phyloP scores from a whole-genome alignment of 2,329 filamentous ascomycete species.

The Paecilomyces variotii region DNA sequence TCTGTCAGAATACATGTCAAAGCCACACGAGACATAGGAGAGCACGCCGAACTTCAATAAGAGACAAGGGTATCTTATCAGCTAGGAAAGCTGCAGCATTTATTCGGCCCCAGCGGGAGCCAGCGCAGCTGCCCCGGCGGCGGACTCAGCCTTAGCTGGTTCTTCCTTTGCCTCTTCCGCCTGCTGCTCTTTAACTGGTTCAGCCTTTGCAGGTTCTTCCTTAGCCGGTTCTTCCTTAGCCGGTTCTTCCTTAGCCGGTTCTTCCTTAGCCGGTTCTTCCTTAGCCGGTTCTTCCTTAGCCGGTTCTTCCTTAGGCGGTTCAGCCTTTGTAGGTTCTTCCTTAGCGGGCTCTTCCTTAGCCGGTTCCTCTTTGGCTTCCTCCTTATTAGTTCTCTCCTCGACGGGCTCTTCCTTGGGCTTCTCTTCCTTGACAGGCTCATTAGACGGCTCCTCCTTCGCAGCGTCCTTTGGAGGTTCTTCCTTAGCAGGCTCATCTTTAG shows the following conservation, averaged over 20 bases:
- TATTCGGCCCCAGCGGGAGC: constrained; percentile 9
- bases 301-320: constrained; percentile 1
- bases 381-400: background rate
- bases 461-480: constrained; percentile 9
- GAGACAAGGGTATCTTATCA: constrained; percentile 9
- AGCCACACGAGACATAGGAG: background rate
- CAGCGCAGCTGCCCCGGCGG: background rate
- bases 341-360: constrained; percentile 4
- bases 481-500: constrained; percentile 3
- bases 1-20: background rate
- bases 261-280: background rate
- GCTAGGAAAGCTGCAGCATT: constrained; percentile 1
- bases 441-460: constrained; percentile 9
- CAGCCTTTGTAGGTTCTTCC: constrained; percentile 2
- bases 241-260: constrained; percentile 2
- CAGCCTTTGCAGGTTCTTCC: no score
- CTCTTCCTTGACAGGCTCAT: constrained; percentile 11
- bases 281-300: background rate
- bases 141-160: background rate
- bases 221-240: background rate
- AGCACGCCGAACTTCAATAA: background rate
- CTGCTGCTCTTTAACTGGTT: no score
- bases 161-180: background rate
- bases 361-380: constrained; percentile 1
- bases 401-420: constrained; percentile 6